These are phyloP conservation scores for Coemansia sp. DNA, from an alignment of 192 early-diverging fungal species.

Conservation along the genomic window DNA sequence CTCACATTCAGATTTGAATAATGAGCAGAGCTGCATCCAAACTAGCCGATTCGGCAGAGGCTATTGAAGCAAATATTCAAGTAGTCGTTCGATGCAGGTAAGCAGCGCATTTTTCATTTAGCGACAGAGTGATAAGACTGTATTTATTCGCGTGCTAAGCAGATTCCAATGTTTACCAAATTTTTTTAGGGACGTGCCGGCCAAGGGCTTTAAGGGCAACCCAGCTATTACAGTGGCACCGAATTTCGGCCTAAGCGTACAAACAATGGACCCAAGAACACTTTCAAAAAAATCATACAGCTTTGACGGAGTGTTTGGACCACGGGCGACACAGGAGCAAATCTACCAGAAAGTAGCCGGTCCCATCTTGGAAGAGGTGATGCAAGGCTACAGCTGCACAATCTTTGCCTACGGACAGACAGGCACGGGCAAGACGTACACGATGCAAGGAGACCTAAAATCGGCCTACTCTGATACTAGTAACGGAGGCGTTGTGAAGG, in stretches of 20 bases:
- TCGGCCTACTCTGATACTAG: constrained; percentile 18
- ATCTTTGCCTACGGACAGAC: constrained; percentile 90
- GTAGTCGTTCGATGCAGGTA: constrained; percentile 81
- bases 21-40: constrained; percentile 19
- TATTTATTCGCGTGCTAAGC: background rate
- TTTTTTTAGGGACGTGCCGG: constrained; percentile 25
- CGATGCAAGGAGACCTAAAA: constrained; percentile 92
- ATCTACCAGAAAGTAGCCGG: constrained; percentile 79
- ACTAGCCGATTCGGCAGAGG: constrained; percentile 17
- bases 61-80: constrained; percentile 80
- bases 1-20: background rate
- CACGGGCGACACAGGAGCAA: constrained; percentile 72
- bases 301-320: constrained; percentile 92
- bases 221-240: constrained; percentile 63
- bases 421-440: constrained; percentile 94
- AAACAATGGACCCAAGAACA: constrained; percentile 40
- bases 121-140: background rate
- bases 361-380: constrained; percentile 85
- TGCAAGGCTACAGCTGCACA: constrained; percentile 77
- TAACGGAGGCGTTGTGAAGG: background rate
- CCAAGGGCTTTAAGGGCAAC: constrained; percentile 5
- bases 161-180: background rate
- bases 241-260: constrained; percentile 64
- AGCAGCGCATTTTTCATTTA: constrained; percentile 8
- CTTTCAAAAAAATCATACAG: constrained; percentile 52